These are phyloP conservation scores for Orbilia quercus DNA, from an alignment of 2,329 filamentous ascomycete species.

Conservation along the genomic window DNA sequence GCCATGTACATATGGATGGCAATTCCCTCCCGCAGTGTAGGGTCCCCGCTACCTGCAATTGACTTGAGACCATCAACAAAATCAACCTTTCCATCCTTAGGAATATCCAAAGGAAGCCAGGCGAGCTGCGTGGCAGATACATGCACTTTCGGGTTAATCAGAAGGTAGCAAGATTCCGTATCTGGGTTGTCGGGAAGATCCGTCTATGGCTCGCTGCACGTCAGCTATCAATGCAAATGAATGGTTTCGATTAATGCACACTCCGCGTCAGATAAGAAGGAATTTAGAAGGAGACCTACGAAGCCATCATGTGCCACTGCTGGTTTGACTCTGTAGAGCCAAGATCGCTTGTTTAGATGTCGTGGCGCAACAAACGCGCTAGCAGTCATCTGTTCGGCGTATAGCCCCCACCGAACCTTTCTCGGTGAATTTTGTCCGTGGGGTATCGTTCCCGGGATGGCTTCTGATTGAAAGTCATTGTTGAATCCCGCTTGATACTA, in stretches of 20 bases:
- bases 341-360: constrained; percentile 64
- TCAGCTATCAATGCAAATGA: too few species aligned
- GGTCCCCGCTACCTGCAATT: constrained; percentile 67
- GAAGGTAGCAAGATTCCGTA: constrained; percentile 66
- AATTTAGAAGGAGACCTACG: too few species aligned
- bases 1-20: constrained; percentile 67
- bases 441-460: constrained; percentile 65
- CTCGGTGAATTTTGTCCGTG: constrained; percentile 66
- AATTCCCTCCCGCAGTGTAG: constrained; percentile 67
- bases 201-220: constrained; percentile 44
- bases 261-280: too few species aligned
- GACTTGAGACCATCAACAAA: constrained; percentile 67
- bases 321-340: constrained; percentile 65
- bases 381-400: constrained; percentile 66
- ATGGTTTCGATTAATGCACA: too few species aligned
- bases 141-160: constrained; percentile 66
- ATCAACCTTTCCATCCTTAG: constrained; percentile 63
- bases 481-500: constrained; percentile 31
- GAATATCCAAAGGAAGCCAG: constrained; percentile 64
- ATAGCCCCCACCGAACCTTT: constrained; percentile 64
- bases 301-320: constrained; percentile 64
- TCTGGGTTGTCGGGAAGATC: constrained; percentile 61
- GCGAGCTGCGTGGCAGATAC: constrained; percentile 67
- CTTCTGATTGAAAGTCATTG: constrained; percentile 64
- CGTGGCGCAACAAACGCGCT: constrained; percentile 65